Percentiles rank a stretch among this genome's conserved stretches.
These are phyloP conservation scores for Chalciporus chontae DNA, from an alignment of 768 basidiomycete genomes.

Conservation along the genomic window DNA sequence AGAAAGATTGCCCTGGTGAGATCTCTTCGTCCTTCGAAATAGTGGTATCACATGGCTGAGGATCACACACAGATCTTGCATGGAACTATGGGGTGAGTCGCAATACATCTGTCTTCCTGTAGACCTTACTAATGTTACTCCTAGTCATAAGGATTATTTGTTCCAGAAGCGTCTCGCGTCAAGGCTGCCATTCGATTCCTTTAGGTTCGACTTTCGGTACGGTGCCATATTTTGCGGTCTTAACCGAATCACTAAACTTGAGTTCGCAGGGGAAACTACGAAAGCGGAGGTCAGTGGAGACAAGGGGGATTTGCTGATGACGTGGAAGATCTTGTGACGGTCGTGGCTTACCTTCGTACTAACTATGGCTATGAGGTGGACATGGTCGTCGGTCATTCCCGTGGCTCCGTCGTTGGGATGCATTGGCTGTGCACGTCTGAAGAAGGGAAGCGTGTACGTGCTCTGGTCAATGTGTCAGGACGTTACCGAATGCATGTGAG, in stretches of 20 bases:
- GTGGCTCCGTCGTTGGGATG: conserved; percentile 65
- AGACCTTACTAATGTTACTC: neutral
- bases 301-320: conserved; percentile 60
- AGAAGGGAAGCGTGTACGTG: conserved; percentile 52
- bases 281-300: conserved; percentile 65
- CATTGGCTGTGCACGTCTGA: conserved; percentile 65
- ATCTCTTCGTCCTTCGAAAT: conserved; percentile 13
- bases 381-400: conserved; percentile 74
- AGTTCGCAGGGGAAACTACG: conserved; percentile 63
- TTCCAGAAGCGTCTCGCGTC: conserved; percentile 71
- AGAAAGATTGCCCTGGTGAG: conserved; percentile 64
- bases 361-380: conserved; percentile 66
- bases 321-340: conserved; percentile 60
- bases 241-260: conserved; percentile 3
- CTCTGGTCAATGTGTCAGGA: conserved; percentile 71
- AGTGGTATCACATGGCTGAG: conserved; percentile 8
- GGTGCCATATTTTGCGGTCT: conserved; percentile 15
- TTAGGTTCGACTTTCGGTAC: conserved; percentile 85
- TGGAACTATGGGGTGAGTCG: conserved; percentile 69
- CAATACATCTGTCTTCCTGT: neutral
- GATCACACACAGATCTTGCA: conserved; percentile 61
- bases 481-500: conserved; percentile 78
- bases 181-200: conserved; percentile 70
- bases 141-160: conserved; percentile 82
- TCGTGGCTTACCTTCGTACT: conserved; percentile 57